Evolutionary conservation across 106 monocot genomes (phyloP), one percentile per base, ranked within the genome.

Genomic region (Dendrobium nobile): DNA sequence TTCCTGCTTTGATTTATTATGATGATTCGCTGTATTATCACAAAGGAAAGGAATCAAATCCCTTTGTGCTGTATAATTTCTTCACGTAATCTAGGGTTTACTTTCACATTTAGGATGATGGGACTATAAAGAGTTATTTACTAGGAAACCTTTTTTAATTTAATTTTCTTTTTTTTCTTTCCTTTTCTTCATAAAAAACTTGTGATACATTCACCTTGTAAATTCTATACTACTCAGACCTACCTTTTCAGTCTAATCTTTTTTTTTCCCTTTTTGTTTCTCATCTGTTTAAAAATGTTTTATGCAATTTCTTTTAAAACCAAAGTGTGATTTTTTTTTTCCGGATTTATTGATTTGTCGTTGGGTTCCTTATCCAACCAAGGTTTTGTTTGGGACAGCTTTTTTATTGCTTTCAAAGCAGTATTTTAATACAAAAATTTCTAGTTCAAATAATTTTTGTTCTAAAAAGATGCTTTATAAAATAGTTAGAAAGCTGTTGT

Each of bases 61-160:
- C 64, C 64, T 26, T 65, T 65, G 24, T 65, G 5, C 22, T 51
- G 10, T 65, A 22, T 65, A 65, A 65, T 65, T 26, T 65, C 64
- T 65, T 65, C 24, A 65, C 20, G 10, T 65, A 65, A 65, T 65
- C 26, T 65, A 65, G 64, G 64, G 72, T 10, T 72, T 33, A 28
- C 15, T 65, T 22, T 65, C 64, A 65, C 64, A 65, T n/a, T 37
- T 40, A 72, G 72, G 27, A 28, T 72, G 72, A 70, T 70, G 70
- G 16, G 72, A 72, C 72, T 33, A 27, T 13, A 65, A 65, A 65
- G 26, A 65, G 26, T 65, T 65, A 65, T 72, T 72, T 5, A 33
- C 33, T 72, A 72, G 28, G 24, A 72, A 27, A 72, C 40, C 37
- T 16, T 72, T 72, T 72, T 33, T 33, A 33, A 10, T 40, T 72